Percentiles rank a stretch among this genome's conserved stretches.
Conservation (phyloP, 2,329 filamentous ascomycete species). For the Penicillium nordicum region DNA sequence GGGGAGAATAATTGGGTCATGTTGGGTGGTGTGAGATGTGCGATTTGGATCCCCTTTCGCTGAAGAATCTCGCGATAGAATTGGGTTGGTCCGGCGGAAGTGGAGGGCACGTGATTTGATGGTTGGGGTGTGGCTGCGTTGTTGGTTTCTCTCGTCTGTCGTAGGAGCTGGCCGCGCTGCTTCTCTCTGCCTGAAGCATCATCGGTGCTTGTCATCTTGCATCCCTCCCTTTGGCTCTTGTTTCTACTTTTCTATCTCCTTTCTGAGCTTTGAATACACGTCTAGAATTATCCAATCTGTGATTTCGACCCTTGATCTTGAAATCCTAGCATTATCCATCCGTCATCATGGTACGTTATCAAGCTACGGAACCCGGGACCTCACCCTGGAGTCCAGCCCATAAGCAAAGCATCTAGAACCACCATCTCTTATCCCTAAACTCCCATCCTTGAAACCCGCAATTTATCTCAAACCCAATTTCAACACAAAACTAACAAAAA, state of each 20-base stretch:
- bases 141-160: slow-evolving; percentile 23
- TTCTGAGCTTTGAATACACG: background rate
- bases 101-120: slow-evolving; percentile 22
- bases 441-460: background rate
- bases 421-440: background rate
- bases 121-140: slow-evolving; percentile 16
- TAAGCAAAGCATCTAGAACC: slow-evolving; percentile 9
- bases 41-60: background rate
- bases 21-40: slow-evolving; percentile 9
- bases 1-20: slow-evolving; percentile 37
- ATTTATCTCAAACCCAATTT: background rate
- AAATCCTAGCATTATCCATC: slow-evolving; percentile 1
- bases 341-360: slow-evolving; percentile 33
- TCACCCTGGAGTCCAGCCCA: slow-evolving; percentile 7
- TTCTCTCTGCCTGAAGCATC: slow-evolving; percentile 23
- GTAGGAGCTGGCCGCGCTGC: slow-evolving; percentile 40
- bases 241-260: slow-evolving; percentile 7
- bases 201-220: slow-evolving; percentile 16
- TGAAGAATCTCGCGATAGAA: slow-evolving; percentile 15
- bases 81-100: slow-evolving; percentile 7
- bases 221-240: slow-evolving; percentile 12
- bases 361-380: slow-evolving; percentile 17
- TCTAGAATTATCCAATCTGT: background rate
- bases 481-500: slow-evolving; percentile 4
- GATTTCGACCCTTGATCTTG: background rate